Conservation (phyloP, 768 basidiomycete species). For the Chlorophyllum brunneum region DNA sequence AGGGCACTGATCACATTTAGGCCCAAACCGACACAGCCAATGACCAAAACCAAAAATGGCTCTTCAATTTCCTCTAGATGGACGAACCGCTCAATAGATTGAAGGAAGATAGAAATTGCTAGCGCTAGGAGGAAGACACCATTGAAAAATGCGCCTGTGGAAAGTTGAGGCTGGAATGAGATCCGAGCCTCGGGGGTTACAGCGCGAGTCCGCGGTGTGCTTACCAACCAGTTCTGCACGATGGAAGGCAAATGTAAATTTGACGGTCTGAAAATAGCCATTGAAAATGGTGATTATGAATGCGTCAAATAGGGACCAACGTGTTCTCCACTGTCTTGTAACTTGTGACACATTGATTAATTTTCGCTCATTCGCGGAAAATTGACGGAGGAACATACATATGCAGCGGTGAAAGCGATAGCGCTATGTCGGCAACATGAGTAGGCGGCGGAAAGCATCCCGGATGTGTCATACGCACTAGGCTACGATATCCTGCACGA, state of each 20-base stretch:
- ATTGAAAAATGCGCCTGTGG: slow-evolving; percentile 49
- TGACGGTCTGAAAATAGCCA: slow-evolving; percentile 32
- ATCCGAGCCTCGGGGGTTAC: not conserved
- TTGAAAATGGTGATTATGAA: slow-evolving; percentile 8
- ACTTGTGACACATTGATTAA: slow-evolving; percentile 22
- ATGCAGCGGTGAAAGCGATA: slow-evolving; percentile 43
- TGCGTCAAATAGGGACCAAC: slow-evolving; percentile 22
- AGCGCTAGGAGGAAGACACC: slow-evolving; percentile 50
- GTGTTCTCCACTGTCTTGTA: slow-evolving; percentile 40
- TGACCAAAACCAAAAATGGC: slow-evolving; percentile 42
- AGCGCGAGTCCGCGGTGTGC: slow-evolving; percentile 13
- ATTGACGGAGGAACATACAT: slow-evolving; percentile 28
- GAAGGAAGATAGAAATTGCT: slow-evolving; percentile 47
- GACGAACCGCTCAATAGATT: slow-evolving; percentile 53
- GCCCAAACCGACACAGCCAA: slow-evolving; percentile 43
- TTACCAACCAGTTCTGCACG: slow-evolving; percentile 53
- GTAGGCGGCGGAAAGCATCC: not conserved
- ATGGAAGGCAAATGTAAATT: slow-evolving; percentile 53
- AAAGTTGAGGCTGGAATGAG: slow-evolving; percentile 1
- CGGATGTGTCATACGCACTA: slow-evolving; percentile 28
- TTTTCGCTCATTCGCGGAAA: slow-evolving; percentile 9
- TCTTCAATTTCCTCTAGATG: slow-evolving; percentile 39
- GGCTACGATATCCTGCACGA: slow-evolving; percentile 40
- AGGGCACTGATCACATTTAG: slow-evolving; percentile 46
- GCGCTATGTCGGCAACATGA: slow-evolving; percentile 23